A percentile compares a stretch with the other conserved stretches of the same genome.
phyloP scores from a whole-genome alignment of 257 asterid species.

The Gentiana dahurica region DNA sequence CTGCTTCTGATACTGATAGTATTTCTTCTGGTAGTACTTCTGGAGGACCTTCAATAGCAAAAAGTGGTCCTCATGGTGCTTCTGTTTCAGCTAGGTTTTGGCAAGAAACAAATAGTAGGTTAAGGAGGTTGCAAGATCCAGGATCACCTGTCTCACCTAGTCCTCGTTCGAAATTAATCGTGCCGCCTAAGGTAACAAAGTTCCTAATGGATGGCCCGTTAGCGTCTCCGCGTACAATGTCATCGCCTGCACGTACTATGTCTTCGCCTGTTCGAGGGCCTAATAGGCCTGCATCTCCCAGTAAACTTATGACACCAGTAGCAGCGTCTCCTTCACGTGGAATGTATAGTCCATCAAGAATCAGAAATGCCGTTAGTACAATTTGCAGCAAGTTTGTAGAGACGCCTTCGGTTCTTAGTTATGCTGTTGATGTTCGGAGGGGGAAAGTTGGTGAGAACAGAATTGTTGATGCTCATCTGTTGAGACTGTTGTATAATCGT shows the following conservation, averaged over 20 bases:
- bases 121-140: conserved; percentile 88
- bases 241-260: conserved; percentile 63
- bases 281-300: conserved; percentile 65
- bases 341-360: conserved; percentile 56
- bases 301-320: conserved; percentile 40
- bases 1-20: conserved; percentile 86
- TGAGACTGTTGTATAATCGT: conserved; percentile 86
- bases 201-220: conserved; percentile 41
- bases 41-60: conserved; percentile 33
- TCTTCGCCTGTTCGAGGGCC: conserved; percentile 67
- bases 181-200: conserved; percentile 53
- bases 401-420: conserved; percentile 91
- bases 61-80: conserved; percentile 52
- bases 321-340: conserved; percentile 76
- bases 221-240: conserved; percentile 59
- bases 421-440: conserved; percentile 86
- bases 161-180: conserved; percentile 48
- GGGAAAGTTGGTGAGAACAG: conserved; percentile 84
- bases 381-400: conserved; percentile 55
- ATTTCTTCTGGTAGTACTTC: conserved; percentile 93
- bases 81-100: conserved; percentile 76
- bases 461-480: conserved; percentile 69
- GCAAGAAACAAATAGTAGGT: conserved; percentile 88
- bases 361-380: conserved; percentile 74
- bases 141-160: conserved; percentile 60